Conservation (phyloP, 495 filamentous ascomycete genomes). For the Pyronema domesticum region DNA sequence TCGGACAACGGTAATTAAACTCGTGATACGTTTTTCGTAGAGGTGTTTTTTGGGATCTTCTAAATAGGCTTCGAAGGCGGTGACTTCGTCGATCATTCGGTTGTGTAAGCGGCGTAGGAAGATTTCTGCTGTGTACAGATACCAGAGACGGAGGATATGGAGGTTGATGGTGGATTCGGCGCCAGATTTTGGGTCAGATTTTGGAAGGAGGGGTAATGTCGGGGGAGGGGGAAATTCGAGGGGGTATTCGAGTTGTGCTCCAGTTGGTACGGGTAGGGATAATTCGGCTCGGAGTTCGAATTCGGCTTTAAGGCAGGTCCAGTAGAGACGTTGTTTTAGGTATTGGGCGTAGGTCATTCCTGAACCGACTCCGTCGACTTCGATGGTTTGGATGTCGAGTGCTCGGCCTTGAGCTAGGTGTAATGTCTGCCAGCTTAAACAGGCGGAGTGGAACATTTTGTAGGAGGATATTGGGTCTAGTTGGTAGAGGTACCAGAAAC, state of each 20-base stretch:
- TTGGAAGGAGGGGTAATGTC: conserved; percentile 9
- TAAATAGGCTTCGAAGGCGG: conserved; percentile 17
- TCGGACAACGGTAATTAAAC: conserved; percentile 16
- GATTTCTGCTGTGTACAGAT: conserved; percentile 29
- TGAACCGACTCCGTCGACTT: conserved; percentile 11
- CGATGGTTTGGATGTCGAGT: neutral
- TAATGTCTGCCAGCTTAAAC: conserved; percentile 29
- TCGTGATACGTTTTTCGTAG: conserved; percentile 20
- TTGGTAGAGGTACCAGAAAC: conserved; percentile 30
- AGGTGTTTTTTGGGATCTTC: conserved; percentile 1
- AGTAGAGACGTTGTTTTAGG: conserved; percentile 28
- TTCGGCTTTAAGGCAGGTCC: conserved; percentile 30
- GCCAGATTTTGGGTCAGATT: conserved; percentile 5
- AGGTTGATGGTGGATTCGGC: conserved; percentile 7
- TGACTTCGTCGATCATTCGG: conserved; percentile 26
- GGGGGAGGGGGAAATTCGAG: conserved; percentile 26
- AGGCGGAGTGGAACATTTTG: conserved; percentile 29
- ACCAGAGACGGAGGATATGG: conserved; percentile 24
- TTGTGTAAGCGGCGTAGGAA: conserved; percentile 28
- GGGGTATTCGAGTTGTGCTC: conserved; percentile 26
- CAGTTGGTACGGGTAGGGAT: conserved; percentile 24
- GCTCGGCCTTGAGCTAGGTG: conserved; percentile 11
- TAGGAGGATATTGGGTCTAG: conserved; percentile 28
- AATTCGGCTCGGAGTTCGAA: conserved; percentile 29
- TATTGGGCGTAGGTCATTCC: conserved; percentile 26